A percentile compares a stretch with the other conserved stretches of the same genome.
phyloP scores from a whole-genome alignment of 2,329 filamentous ascomycete genomes.

The Escovopsis sp. region DNA sequence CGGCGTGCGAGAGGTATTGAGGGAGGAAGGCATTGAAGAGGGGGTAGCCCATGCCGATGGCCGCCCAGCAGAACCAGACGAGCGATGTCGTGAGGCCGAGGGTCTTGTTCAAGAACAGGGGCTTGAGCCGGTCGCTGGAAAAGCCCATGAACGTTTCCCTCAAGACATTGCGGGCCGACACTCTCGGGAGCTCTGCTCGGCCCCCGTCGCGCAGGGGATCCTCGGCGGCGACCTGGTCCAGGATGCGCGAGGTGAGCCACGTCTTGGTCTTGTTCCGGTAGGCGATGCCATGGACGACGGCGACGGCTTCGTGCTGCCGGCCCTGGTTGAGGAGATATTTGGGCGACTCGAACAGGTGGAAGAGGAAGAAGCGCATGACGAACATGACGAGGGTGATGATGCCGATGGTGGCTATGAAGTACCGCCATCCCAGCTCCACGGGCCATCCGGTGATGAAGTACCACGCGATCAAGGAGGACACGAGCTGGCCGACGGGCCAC shows the following conservation, averaged over 20 bases:
- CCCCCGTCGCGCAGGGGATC: slow-evolving; percentile 14
- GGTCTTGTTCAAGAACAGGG: slow-evolving; percentile 44
- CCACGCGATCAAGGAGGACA: slow-evolving; percentile 60
- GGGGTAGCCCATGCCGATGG: slow-evolving; percentile 75
- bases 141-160: slow-evolving; percentile 49
- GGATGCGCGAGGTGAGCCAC: slow-evolving; percentile 60
- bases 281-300: slow-evolving; percentile 65
- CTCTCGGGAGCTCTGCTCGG: neutral
- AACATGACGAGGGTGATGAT: slow-evolving; percentile 65
- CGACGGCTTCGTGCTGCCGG: slow-evolving; percentile 63
- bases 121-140: slow-evolving; percentile 49
- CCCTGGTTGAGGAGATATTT: slow-evolving; percentile 69
- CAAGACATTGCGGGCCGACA: slow-evolving; percentile 26
- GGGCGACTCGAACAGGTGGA: slow-evolving; percentile 72
- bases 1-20: slow-evolving; percentile 53
- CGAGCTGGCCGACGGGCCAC: slow-evolving; percentile 74
- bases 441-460: slow-evolving; percentile 57
- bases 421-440: slow-evolving; percentile 60
- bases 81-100: slow-evolving; percentile 36
- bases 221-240: slow-evolving; percentile 38
- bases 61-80: slow-evolving; percentile 69
- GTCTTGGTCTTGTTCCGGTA: slow-evolving; percentile 54
- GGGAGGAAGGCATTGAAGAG: slow-evolving; percentile 87
- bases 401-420: slow-evolving; percentile 57
- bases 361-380: slow-evolving; percentile 60